Evolutionary conservation across 192 early-diverging fungal species (phyloP).

Genomic region (Coemansia sp.): DNA sequence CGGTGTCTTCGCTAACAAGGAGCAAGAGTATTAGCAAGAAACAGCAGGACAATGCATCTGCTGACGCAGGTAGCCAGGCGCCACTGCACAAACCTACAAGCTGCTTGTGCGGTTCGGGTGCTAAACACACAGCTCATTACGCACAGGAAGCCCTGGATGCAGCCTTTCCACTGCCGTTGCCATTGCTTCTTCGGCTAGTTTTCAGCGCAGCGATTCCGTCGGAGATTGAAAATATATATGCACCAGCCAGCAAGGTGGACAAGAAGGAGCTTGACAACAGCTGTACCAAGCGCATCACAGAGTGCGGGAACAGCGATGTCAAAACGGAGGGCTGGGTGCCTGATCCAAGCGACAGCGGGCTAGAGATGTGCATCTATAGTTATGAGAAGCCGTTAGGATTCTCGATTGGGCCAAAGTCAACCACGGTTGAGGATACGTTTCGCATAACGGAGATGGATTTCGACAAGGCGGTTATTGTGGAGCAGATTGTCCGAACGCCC

Average conservation of each 20-base stretch:
- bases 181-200: constrained; percentile 47
- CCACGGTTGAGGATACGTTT: constrained; percentile 44
- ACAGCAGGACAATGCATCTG: background rate
- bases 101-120: constrained; percentile 36
- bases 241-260: constrained; percentile 20
- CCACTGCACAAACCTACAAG: constrained; percentile 40
- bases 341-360: constrained; percentile 19
- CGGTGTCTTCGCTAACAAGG: background rate
- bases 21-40: constrained; percentile 13
- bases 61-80: background rate
- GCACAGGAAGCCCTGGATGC: constrained; percentile 41
- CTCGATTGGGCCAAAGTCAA: constrained; percentile 56
- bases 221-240: constrained; percentile 23
- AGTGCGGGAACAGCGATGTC: constrained; percentile 39
- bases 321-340: constrained; percentile 53
- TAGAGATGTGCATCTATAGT: constrained; percentile 45
- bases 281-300: constrained; percentile 41
- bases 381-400: constrained; percentile 55
- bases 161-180: constrained; percentile 47
- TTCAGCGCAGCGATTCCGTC: constrained; percentile 39
- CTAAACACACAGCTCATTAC: constrained; percentile 32
- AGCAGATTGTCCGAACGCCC: constrained; percentile 48
- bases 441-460: constrained; percentile 35
- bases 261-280: constrained; percentile 30
- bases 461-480: constrained; percentile 35